Conservation (phyloP, 192 early-diverging fungal genomes). For the Phlyctochytrium arcticum region DNA sequence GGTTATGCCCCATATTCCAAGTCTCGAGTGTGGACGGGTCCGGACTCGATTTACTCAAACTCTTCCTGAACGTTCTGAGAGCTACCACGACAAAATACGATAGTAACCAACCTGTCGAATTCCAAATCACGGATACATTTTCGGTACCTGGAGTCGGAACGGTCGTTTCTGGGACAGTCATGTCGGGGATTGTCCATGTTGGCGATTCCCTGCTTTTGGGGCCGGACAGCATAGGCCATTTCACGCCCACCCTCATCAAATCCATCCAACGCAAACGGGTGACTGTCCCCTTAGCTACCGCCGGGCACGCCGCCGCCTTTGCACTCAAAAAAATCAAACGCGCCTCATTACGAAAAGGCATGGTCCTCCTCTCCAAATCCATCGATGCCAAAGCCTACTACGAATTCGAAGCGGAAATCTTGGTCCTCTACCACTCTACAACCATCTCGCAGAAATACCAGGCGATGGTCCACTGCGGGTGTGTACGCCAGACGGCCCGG, state of each 20-base stretch:
- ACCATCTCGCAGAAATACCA: slow-evolving; percentile 89
- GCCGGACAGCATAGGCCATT: slow-evolving; percentile 80
- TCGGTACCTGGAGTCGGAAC: slow-evolving; percentile 84
- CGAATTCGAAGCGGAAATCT: slow-evolving; percentile 89
- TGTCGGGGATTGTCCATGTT: slow-evolving; percentile 64
- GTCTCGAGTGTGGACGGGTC: slow-evolving; percentile 87
- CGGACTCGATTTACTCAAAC: slow-evolving; percentile 65
- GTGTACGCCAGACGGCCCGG: slow-evolving; percentile 79
- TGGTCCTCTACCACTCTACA: slow-evolving; percentile 85
- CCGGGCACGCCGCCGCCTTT: slow-evolving; percentile 82
- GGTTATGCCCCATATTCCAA: slow-evolving; percentile 88
- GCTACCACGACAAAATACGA: slow-evolving; percentile 58
- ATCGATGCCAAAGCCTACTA: slow-evolving; percentile 50
- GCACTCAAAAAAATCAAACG: slow-evolving; percentile 83
- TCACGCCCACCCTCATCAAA: slow-evolving; percentile 72
- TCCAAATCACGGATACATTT: slow-evolving; percentile 87
- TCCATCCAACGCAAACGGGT: slow-evolving; percentile 87
- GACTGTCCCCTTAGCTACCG: slow-evolving; percentile 66
- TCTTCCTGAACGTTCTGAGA: slow-evolving; percentile 82
- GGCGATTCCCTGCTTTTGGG: slow-evolving; percentile 82
- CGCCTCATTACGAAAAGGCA: slow-evolving; percentile 75
- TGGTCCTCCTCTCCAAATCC: slow-evolving; percentile 64
- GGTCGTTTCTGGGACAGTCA: slow-evolving; percentile 80
- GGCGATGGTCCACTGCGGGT: slow-evolving; percentile 91
- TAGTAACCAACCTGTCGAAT: slow-evolving; percentile 59